Percentiles rank a stretch among this genome's conserved stretches.
These are phyloP conservation scores for Verticillium klebahnii DNA, from an alignment of 2,329 filamentous ascomycete species.

Conservation along the genomic window DNA sequence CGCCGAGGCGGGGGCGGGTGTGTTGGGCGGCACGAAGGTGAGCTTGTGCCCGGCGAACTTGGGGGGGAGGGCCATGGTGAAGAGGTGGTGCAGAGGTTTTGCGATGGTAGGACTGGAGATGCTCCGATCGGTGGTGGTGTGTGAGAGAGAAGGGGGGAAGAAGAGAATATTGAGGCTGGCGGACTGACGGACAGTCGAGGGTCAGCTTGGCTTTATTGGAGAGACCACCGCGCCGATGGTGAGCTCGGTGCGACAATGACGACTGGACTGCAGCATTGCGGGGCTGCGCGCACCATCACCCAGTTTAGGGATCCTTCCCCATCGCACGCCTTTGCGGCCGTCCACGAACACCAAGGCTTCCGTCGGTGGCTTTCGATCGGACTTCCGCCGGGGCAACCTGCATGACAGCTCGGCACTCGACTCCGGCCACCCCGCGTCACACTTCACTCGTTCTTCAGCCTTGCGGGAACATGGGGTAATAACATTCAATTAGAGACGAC, in stretches of 20 bases:
- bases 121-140: background rate
- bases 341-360: background rate
- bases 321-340: background rate
- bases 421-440: background rate
- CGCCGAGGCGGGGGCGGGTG: slow-evolving; percentile 25
- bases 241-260: background rate
- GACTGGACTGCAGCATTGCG: slow-evolving; percentile 3
- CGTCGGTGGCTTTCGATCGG: background rate
- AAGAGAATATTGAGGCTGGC: no score
- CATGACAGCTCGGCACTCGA: background rate
- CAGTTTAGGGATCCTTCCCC: background rate
- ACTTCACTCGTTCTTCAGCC: background rate
- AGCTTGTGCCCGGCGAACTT: slow-evolving; percentile 73
- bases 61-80: slow-evolving; percentile 69
- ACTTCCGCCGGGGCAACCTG: background rate
- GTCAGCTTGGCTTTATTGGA: background rate
- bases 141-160: background rate
- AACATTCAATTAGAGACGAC: no score
- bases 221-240: background rate
- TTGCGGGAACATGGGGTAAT: no score
- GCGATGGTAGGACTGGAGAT: no score
- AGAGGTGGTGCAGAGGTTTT: background rate
- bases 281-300: background rate
- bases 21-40: slow-evolving; percentile 33
- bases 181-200: background rate